A percentile compares a stretch with the other conserved stretches of the same genome.
Evolutionary conservation across 176 grass and related monocot species (phyloP).

Genomic region (Hyparrhenia diplandra): DNA sequence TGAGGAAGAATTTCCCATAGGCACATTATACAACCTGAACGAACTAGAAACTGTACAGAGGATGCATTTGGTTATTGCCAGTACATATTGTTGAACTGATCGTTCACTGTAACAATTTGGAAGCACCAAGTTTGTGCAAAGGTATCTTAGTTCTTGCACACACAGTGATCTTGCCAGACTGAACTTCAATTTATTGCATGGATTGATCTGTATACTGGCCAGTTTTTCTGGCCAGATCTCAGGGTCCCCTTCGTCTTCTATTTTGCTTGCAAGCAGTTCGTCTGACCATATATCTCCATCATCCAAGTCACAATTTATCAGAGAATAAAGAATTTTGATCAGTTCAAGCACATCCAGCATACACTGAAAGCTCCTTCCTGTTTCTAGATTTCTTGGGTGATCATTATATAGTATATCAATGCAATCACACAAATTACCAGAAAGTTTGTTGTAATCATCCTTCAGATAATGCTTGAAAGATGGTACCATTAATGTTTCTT

Average conservation of each 20-base stretch:
- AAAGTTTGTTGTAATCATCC: background rate
- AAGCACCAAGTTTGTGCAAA: background rate
- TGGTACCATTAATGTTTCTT: background rate
- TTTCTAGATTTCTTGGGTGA: background rate
- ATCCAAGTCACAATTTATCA: background rate
- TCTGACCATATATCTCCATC: background rate
- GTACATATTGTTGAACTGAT: background rate
- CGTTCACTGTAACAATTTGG: background rate
- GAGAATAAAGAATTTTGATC: background rate
- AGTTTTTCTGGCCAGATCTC: background rate
- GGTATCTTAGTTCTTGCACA: constrained; percentile 3
- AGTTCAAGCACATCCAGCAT: constrained; percentile 4
- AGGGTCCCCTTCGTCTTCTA: background rate
- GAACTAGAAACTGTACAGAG: constrained; percentile 45
- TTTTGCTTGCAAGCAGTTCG: background rate
- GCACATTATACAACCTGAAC: background rate
- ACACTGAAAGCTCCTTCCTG: background rate
- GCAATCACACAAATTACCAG: background rate
- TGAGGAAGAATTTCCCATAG: background rate
- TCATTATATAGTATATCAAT: background rate
- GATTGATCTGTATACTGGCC: background rate
- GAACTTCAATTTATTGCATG: background rate
- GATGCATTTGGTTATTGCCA: constrained; percentile 9
- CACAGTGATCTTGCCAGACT: background rate
- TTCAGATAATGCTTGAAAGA: background rate